Conservation (phyloP, 2,329 filamentous ascomycete genomes). For the Scolecobasidium constrictum region DNA sequence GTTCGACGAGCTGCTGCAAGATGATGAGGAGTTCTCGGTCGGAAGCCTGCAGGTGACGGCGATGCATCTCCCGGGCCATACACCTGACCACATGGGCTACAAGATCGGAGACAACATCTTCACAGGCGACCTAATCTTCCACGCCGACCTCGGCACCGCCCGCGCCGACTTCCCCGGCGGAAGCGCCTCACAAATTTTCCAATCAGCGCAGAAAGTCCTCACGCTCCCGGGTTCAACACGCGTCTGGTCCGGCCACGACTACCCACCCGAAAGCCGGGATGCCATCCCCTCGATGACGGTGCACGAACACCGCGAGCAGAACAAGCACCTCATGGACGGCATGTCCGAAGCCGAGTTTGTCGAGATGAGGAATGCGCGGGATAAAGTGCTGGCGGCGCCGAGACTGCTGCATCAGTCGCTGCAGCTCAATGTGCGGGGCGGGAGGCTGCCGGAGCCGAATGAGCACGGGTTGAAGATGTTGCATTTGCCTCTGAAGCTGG, state of each 20-base stretch:
- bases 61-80: slow-evolving; percentile 47
- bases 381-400: slow-evolving; percentile 17
- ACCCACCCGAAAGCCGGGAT: slow-evolving; percentile 16
- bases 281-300: slow-evolving; percentile 19
- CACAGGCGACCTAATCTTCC: slow-evolving; percentile 19
- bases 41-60: slow-evolving; percentile 34
- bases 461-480: slow-evolving; percentile 9
- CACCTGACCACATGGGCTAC: slow-evolving; percentile 48
- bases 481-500: slow-evolving; percentile 10
- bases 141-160: slow-evolving; percentile 18
- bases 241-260: slow-evolving; percentile 20
- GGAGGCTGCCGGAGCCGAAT: slow-evolving; percentile 11
- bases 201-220: slow-evolving; percentile 14
- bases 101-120: slow-evolving; percentile 32
- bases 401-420: slow-evolving; percentile 22
- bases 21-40: slow-evolving; percentile 41
- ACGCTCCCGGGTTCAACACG: slow-evolving; percentile 14
- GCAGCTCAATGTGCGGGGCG: slow-evolving; percentile 24
- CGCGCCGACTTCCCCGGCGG: slow-evolving; percentile 19
- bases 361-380: slow-evolving; percentile 17
- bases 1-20: slow-evolving; percentile 42
- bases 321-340: slow-evolving; percentile 21
- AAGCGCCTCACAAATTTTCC: slow-evolving; percentile 14
- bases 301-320: slow-evolving; percentile 16
- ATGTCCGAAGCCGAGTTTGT: slow-evolving; percentile 21